Conservation (phyloP, 805 yeast species). For the Kodamaea leandrae region DNA sequence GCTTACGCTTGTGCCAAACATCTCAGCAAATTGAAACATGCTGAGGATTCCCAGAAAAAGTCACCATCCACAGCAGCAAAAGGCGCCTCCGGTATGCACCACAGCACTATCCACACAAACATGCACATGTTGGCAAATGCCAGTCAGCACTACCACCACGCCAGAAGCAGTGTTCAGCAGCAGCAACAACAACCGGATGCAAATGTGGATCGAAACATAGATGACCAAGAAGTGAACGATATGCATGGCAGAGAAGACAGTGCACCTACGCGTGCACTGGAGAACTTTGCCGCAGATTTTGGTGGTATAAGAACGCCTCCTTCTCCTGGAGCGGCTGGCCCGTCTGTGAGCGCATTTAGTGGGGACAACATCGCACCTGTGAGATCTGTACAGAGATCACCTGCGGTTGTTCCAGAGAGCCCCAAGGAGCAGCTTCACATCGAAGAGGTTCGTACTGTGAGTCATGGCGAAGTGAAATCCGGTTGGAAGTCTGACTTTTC, state of each 20-base stretch:
- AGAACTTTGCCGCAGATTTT: conserved; percentile 29
- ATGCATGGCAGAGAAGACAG: conserved; percentile 11
- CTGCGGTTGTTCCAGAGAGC: conserved; percentile 9
- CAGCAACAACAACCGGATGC: conserved; percentile 3
- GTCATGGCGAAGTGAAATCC: conserved; percentile 74
- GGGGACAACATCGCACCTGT: conserved; percentile 15
- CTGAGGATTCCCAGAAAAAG: conserved; percentile 38
- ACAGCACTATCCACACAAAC: conserved; percentile 29
- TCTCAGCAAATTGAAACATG: conserved; percentile 43
- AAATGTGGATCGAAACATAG: conserved; percentile 10
- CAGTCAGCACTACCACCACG: conserved; percentile 9
- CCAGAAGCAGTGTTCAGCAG: conserved; percentile 6
- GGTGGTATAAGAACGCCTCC: too few species aligned
- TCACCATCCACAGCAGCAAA: conserved; percentile 11
- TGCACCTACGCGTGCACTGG: conserved; percentile 24
- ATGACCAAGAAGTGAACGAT: conserved; percentile 17
- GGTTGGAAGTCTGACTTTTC: conserved; percentile 97
- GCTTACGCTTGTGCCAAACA: conserved; percentile 61
- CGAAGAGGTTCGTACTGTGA: conserved; percentile 72
- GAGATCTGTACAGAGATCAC: conserved; percentile 8
- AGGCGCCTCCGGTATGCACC: conserved; percentile 21
- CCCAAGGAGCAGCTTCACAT: conserved; percentile 42
- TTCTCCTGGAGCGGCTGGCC: conserved; percentile 10
- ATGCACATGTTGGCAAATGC: conserved; percentile 14
- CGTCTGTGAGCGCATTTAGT: conserved; percentile 22